Evolutionary conservation across 441 rosid species (phyloP).

Genomic region (Gossypium schwendimanii): DNA sequence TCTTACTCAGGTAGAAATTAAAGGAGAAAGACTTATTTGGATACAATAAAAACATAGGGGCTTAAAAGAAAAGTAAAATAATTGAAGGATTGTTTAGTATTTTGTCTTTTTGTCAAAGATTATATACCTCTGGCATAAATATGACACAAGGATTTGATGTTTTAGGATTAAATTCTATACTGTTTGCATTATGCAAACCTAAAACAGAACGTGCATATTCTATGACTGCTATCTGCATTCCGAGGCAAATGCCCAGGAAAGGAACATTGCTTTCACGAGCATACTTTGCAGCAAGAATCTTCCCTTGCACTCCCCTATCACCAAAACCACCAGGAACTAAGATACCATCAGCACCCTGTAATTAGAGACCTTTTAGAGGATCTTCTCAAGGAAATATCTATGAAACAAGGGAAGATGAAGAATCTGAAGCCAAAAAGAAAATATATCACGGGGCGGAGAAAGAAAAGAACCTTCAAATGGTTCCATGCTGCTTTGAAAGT

Average conservation of each 20-base stretch:
- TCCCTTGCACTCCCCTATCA: constrained; percentile 90
- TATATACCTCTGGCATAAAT: constrained; percentile 88
- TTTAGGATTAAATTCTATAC: constrained; percentile 75
- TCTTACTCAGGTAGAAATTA: not conserved
- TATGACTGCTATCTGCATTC: constrained; percentile 95
- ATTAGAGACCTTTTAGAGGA: constrained; percentile 13
- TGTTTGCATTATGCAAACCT: constrained; percentile 73
- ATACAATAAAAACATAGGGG: not conserved
- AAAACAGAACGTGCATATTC: constrained; percentile 78
- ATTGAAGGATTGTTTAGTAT: not conserved
- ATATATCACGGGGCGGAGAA: not conserved
- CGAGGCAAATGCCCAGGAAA: constrained; percentile 90
- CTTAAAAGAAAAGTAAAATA: not conserved
- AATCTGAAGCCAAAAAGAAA: not conserved
- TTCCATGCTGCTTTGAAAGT: constrained; percentile 54
- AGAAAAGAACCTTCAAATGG: constrained; percentile 39
- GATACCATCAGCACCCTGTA: constrained; percentile 82
- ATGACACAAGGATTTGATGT: constrained; percentile 76
- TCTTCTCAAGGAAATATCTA: not conserved
- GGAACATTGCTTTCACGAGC: constrained; percentile 84
- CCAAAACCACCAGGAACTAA: constrained; percentile 99
- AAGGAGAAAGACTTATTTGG: not conserved
- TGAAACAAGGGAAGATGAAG: not conserved
- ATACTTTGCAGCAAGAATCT: constrained; percentile 78
- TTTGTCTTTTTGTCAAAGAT: not conserved